Percentiles rank a stretch among this genome's conserved stretches.
phyloP scores from a whole-genome alignment of 495 filamentous ascomycete genomes.

The Hyaloscypha bicolor region DNA sequence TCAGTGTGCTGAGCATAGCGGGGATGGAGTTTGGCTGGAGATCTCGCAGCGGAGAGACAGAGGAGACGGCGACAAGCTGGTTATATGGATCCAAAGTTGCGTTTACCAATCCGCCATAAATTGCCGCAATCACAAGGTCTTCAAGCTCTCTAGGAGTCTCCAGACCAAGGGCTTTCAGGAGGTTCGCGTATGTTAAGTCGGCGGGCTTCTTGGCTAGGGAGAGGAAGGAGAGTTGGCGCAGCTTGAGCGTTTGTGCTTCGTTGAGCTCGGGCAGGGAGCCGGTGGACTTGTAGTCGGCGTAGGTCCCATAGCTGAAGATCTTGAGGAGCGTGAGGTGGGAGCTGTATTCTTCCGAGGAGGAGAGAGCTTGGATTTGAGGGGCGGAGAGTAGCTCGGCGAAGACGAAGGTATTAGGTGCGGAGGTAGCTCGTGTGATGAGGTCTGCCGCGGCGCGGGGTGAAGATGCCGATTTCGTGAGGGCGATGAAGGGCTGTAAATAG shows the following conservation, averaged over 20 bases:
- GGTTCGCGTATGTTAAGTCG: conserved; percentile 70
- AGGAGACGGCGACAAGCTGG: conserved; percentile 71
- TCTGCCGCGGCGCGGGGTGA: conserved; percentile 84
- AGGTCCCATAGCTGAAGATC: conserved; percentile 94
- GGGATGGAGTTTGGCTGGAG: conserved; percentile 70
- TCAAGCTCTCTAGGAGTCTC: conserved; percentile 73
- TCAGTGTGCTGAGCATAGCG: conserved; percentile 64
- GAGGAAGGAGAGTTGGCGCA: conserved; percentile 87
- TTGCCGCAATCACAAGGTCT: conserved; percentile 83
- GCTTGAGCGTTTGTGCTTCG: conserved; percentile 75
- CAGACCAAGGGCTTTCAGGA: conserved; percentile 69
- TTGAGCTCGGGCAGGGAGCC: conserved; percentile 70
- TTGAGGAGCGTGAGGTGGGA: conserved; percentile 77
- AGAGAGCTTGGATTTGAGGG: conserved; percentile 77
- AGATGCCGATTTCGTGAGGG: conserved; percentile 81
- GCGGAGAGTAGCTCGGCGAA: conserved; percentile 90
- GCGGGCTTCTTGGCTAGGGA: conserved; percentile 63
- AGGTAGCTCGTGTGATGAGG: conserved; percentile 84
- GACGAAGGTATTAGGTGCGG: conserved; percentile 84
- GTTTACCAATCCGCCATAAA: conserved; percentile 81
- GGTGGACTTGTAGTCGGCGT: conserved; percentile 63
- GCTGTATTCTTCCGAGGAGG: conserved; percentile 44
- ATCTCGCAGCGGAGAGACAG: conserved; percentile 83
- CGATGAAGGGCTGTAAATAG: conserved; percentile 71
- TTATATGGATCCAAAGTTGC: conserved; percentile 80